Conservation (phyloP, 768 basidiomycete species). For the Amanita molliuscula region DNA sequence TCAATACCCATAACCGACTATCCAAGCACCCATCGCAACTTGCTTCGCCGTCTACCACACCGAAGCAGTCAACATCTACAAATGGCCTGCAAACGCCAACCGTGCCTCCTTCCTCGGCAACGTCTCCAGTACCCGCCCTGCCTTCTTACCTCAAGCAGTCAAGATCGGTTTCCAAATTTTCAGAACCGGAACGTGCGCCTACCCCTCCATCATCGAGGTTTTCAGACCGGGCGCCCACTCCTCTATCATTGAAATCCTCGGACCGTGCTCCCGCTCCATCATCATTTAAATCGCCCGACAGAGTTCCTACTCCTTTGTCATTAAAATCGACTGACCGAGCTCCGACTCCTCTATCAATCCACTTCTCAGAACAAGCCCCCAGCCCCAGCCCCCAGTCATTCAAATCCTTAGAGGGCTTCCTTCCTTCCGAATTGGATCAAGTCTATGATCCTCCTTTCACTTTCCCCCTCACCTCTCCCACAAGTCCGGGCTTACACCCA, state of each 20-base stretch:
- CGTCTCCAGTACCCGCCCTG: conserved; percentile 3
- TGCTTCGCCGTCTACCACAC: conserved; percentile 8
- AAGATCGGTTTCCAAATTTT: neutral
- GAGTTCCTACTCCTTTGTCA: conserved; percentile 13
- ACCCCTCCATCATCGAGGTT: neutral
- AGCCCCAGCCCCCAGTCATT: neutral
- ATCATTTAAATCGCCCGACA: conserved; percentile 14
- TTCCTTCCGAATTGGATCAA: neutral
- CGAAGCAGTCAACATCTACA: conserved; percentile 11
- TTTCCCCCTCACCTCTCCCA: conserved; percentile 2
- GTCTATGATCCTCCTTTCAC: neutral
- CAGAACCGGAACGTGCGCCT: too few relatives aligned
- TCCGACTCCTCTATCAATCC: conserved; percentile 9
- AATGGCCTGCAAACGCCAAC: neutral
- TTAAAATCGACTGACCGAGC: neutral
- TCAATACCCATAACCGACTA: conserved; percentile 13
- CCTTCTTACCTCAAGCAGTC: conserved; percentile 2
- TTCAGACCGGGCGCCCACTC: conserved; percentile 13
- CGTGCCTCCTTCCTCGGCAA: neutral
- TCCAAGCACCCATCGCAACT: conserved; percentile 17
- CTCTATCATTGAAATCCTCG: conserved; percentile 19
- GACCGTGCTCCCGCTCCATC: conserved; percentile 13
- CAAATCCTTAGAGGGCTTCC: too few relatives aligned
- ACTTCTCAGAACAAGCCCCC: conserved; percentile 1
- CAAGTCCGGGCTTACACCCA: neutral